Base-by-base conservation (phyloP, 1,139 yeast species). In the Spencermartinsiella ligniputridi region DNA sequence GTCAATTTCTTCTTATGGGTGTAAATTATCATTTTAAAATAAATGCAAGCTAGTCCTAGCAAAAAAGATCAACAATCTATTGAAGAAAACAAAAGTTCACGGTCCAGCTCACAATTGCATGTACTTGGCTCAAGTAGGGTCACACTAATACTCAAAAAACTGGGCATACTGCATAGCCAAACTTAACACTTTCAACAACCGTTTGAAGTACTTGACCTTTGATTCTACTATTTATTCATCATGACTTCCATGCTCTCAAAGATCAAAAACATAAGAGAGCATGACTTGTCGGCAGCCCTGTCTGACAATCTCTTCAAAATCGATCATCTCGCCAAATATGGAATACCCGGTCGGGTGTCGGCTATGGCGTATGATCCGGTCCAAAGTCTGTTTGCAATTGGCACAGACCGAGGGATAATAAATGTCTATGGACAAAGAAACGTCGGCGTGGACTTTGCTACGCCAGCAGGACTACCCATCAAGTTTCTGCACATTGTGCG, bases 311-410 rank as follows among this genome's bases (percentile, higher is more conserved):
- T 62, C 66, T 50, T 69, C 70, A 50, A 51, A 35, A 44, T 60
- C 3, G 66, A 62, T 41, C 33, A 73, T 64, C 56, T 75, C 40
- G 72, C 72, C 27, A 62, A 73, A 22, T 79, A 75, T 56, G 90
- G 90, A 2, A 57, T 82, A 37, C 63, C 70, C 18, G 87, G 88
- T 2, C 69, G 64, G 15, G 76, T 86, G 2, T 67, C 78, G 20
- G 79, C 86, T 0, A 65, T 81, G 36, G 95, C 95, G 0, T 86
- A 74, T 63, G 97, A 92, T 62, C 95, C 95, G 1, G 82, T 87
- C 1, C 98, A 92, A 61, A 80, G 95, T 40, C 71, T 92, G 36
- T 64, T 89, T 53, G 97, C 97, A 0, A 69, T 88, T 0, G 83
- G 94, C 2, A 88, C 96, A 0, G 78, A 73, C 35, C 62, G 66